These are phyloP conservation scores for Acmispon strigosus DNA, from an alignment of 306 rosid species.

Conservation along the genomic window DNA sequence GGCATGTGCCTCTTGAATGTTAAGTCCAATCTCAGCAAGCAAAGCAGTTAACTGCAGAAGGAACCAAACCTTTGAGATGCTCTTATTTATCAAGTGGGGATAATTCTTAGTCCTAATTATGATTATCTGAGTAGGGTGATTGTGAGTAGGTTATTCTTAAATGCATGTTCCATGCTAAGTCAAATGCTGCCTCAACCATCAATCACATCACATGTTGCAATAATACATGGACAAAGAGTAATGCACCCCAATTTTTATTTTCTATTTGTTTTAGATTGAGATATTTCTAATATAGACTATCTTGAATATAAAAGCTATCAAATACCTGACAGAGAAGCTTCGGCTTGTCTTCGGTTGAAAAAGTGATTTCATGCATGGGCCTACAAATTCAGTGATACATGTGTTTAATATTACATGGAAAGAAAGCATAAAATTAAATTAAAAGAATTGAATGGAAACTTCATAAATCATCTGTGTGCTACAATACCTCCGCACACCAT, in stretches of 20 bases:
- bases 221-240: neutral
- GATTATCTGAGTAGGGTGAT: slow-evolving; percentile 7
- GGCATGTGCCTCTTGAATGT: slow-evolving; percentile 99
- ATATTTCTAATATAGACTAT: neutral
- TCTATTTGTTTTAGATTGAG: neutral
- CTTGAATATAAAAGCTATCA: neutral
- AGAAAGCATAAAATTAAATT: neutral
- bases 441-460: slow-evolving; percentile 1
- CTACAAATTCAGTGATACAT: slow-evolving; percentile 47
- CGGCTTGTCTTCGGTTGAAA: slow-evolving; percentile 94
- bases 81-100: neutral
- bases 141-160: neutral
- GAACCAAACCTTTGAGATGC: slow-evolving; percentile 15
- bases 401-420: neutral
- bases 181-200: slow-evolving; percentile 10
- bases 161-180: slow-evolving; percentile 1
- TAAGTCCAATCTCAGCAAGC: slow-evolving; percentile 94
- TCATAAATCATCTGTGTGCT: slow-evolving; percentile 10
- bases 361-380: slow-evolving; percentile 98
- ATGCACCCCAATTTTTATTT: neutral
- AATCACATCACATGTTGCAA: neutral
- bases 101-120: slow-evolving; percentile 3
- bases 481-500: neutral
- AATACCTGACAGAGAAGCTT: slow-evolving; percentile 96
- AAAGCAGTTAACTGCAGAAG: slow-evolving; percentile 83